Conservation (phyloP, 176 grass and related monocot species). For the Leersia perrieri region DNA sequence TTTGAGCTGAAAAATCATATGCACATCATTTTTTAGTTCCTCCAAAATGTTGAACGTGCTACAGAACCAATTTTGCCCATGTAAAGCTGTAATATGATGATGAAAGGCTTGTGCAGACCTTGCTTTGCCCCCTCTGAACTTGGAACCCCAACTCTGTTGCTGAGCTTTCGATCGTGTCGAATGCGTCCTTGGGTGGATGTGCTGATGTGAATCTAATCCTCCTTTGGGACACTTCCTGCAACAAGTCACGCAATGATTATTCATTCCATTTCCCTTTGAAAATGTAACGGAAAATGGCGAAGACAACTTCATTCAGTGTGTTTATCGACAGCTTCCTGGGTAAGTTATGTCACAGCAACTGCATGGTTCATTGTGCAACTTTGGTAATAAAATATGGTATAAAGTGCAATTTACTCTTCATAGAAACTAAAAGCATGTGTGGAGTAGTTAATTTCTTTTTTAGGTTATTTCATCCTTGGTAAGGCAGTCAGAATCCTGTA, state of each 20-base stretch:
- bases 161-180: slow-evolving; percentile 52
- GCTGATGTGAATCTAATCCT: slow-evolving; percentile 80
- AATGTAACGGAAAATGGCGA: neutral
- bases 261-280: neutral
- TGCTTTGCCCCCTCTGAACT: slow-evolving; percentile 48
- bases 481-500: neutral
- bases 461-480: neutral
- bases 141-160: slow-evolving; percentile 49
- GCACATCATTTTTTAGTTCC: neutral
- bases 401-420: no score
- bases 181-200: slow-evolving; percentile 49
- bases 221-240: slow-evolving; percentile 69
- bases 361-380: no score
- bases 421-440: neutral
- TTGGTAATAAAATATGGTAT: no score
- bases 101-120: slow-evolving; percentile 34
- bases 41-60: neutral
- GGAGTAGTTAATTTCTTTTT: neutral
- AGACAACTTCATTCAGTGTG: neutral
- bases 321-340: neutral
- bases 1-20: slow-evolving; percentile 60
- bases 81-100: neutral
- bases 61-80: no score
- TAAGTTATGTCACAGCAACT: neutral
- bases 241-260: neutral